phyloP scores from a whole-genome alignment of 305 asterid genomes.

The Stenogyne calaminthoides region DNA sequence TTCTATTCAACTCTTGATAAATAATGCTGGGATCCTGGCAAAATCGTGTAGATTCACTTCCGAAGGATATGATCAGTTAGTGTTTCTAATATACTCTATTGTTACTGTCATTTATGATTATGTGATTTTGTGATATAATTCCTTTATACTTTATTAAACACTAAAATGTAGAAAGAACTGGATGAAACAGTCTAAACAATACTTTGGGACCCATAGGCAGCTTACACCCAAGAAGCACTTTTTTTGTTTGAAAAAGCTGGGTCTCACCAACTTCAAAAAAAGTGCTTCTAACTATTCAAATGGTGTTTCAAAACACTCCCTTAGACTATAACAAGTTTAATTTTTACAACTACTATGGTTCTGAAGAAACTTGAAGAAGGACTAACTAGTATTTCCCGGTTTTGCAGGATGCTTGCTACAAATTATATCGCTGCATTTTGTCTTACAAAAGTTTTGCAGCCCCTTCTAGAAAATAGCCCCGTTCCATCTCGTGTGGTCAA shows the following conservation, averaged over 20 bases:
- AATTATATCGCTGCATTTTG: slow-evolving; percentile 87
- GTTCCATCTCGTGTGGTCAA: slow-evolving; percentile 81
- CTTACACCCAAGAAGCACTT: too few species aligned
- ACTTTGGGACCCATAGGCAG: too few species aligned
- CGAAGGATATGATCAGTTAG: slow-evolving; percentile 78
- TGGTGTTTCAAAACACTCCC: too few species aligned
- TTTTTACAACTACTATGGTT: background rate
- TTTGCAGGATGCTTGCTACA: slow-evolving; percentile 86
- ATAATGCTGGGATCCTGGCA: slow-evolving; percentile 91
- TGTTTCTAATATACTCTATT: slow-evolving; percentile 23
- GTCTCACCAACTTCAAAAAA: too few species aligned
- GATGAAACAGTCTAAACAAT: background rate
- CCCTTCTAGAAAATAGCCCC: slow-evolving; percentile 73
- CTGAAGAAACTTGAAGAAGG: slow-evolving; percentile 5
- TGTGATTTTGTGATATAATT: slow-evolving; percentile 19
- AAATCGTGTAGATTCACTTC: slow-evolving; percentile 63
- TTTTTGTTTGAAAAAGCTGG: too few species aligned
- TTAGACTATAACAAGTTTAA: slow-evolving; percentile 3
- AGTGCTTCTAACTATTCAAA: too few species aligned
- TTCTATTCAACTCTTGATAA: slow-evolving; percentile 81
- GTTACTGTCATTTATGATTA: slow-evolving; percentile 13
- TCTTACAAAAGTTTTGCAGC: slow-evolving; percentile 72
- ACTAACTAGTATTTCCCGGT: slow-evolving; percentile 12
- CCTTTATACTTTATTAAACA: background rate
- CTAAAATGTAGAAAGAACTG: background rate